Conservation (phyloP, 2,329 filamentous ascomycete species). For the Sporothrix curviconia region DNA sequence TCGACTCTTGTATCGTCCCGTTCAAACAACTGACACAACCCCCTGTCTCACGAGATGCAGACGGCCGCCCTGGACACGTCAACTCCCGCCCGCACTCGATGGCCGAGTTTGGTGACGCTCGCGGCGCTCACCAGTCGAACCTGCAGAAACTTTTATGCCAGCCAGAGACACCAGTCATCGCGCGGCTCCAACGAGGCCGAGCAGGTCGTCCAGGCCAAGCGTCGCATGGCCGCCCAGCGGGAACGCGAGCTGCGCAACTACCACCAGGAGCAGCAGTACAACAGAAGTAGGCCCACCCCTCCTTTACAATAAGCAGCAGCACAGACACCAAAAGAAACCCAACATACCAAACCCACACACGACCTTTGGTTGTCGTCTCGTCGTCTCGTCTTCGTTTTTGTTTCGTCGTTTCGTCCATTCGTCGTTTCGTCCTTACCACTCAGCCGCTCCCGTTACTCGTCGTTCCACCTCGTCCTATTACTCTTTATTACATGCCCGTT, state of each 20-base stretch:
- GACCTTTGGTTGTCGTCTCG: no score
- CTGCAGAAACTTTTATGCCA: constrained; percentile 91
- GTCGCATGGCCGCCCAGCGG: constrained; percentile 97
- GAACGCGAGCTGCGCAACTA: constrained; percentile 99
- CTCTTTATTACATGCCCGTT: background rate
- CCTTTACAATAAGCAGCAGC: constrained; percentile 61
- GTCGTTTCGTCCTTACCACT: constrained; percentile 9
- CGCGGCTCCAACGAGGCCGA: constrained; percentile 84
- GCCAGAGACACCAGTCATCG: constrained; percentile 83
- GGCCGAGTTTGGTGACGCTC: constrained; percentile 72
- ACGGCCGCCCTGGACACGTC: constrained; percentile 61
- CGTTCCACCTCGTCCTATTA: background rate
- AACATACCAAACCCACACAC: background rate
- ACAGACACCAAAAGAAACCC: constrained; percentile 14
- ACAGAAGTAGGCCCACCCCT: constrained; percentile 90
- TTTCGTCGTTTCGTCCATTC: constrained; percentile 4
- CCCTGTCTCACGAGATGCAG: constrained; percentile 38
- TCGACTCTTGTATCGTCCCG: background rate
- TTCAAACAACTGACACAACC: constrained; percentile 1
- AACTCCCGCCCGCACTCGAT: constrained; percentile 73
- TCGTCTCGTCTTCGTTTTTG: background rate
- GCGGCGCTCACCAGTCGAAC: constrained; percentile 66
- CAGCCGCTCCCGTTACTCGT: background rate
- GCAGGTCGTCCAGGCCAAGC: constrained; percentile 98
- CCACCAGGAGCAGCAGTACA: constrained; percentile 99